Evolutionary conservation across 768 basidiomycete genomes (phyloP), one percentile per base, ranked within the genome.

Genomic region (Trametopsis cervina): DNA sequence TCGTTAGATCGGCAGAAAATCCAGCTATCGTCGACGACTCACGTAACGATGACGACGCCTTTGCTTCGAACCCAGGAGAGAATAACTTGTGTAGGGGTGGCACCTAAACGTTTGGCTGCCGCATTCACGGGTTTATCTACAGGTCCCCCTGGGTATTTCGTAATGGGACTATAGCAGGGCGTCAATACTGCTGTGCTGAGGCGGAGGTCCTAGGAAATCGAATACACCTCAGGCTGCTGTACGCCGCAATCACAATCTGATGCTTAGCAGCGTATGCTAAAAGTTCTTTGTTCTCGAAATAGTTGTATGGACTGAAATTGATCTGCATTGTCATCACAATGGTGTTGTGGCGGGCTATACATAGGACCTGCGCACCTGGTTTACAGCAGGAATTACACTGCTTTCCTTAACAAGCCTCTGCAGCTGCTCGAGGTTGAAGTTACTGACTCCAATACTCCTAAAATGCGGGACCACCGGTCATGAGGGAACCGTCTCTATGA

Each of bases 371-470:
- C 52, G 3, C n/a, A 80, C 84, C 68, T 89, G 85, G 58, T 89
- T 86, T 35, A 83, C 83, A 1, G 77, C 81, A 3, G 85, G 86
- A 29, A 71, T 76, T 54, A 81, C 63, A 27, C 64, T 68, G 0
- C 80, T 79, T 0, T 63, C 59, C 54, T 74, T 75, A 44, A 80
- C 45, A 3, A 87, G 52, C 2, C 61, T 61, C 56, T 83, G 67
- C 15, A 89, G 67, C 41, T 80, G 63, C 1, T 68, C 60, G 25
- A 83, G 52, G 3, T 58, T 60, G 60, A 82, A 86, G 63, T 88
- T 88, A 65, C 79, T 81, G 46, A 89, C 82, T 15, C 85, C 85
- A 45, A 85, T 83, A 60, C 77, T 83, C 73, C 81, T 85, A 48
- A 13, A 24, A 29, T 1, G n/a, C 36, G 33, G n/a, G n/a, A n/a